These are phyloP conservation scores for Termitomyces eurrhizus DNA, from an alignment of 768 basidiomycete genomes.

Conservation along the genomic window DNA sequence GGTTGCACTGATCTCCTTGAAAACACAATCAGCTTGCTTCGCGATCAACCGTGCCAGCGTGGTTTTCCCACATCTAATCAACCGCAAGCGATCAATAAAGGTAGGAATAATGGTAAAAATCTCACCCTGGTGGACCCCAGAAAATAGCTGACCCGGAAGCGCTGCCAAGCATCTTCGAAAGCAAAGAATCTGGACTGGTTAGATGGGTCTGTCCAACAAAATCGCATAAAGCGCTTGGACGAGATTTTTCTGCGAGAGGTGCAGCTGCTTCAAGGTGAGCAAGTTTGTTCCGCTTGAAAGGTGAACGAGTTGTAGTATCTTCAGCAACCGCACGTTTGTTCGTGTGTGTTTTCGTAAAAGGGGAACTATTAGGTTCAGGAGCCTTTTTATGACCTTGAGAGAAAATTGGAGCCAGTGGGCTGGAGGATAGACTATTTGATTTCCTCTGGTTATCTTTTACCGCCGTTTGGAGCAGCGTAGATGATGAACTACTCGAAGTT, in stretches of 20 bases:
- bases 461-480: conserved; percentile 1
- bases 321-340: conserved; percentile 18
- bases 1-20: conserved; percentile 80
- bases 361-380: conserved; percentile 8
- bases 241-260: conserved; percentile 70
- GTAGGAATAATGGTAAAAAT: not conserved
- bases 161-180: conserved; percentile 47
- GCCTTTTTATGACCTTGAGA: conserved; percentile 18
- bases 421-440: conserved; percentile 13
- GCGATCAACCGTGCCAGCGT: conserved; percentile 74
- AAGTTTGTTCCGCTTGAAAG: conserved; percentile 19
- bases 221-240: conserved; percentile 59
- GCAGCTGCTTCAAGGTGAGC: conserved; percentile 24
- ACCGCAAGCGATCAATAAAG: not conserved
- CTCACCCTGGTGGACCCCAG: conserved; percentile 74
- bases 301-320: conserved; percentile 10
- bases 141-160: conserved; percentile 62
- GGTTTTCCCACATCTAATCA: conserved; percentile 62
- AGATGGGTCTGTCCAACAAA: conserved; percentile 73
- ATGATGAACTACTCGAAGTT: conserved; percentile 9
- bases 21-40: conserved; percentile 49
- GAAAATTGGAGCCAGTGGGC: conserved; percentile 42
- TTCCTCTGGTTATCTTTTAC: conserved; percentile 15
- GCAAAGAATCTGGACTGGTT: conserved; percentile 50
- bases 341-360: not conserved